Evolutionary conservation across 345 rosid genomes (phyloP).

Genomic region (Ceriops zippeliana): DNA sequence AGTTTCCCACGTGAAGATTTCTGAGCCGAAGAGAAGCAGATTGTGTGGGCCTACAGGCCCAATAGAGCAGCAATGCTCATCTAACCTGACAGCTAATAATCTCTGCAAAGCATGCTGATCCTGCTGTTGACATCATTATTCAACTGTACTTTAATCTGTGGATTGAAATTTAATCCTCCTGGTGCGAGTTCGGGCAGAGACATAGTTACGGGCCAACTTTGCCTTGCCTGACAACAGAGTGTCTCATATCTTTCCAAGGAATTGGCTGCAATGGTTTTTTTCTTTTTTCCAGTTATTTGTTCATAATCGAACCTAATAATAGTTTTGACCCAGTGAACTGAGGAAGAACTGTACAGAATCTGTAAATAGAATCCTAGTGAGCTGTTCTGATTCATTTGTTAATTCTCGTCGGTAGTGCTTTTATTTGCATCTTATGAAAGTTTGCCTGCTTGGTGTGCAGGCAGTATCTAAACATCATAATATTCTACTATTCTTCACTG

Average conservation of each 20-base stretch:
- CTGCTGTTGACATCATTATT: constrained; percentile 35
- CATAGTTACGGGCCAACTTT: not conserved
- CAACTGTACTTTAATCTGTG: constrained; percentile 33
- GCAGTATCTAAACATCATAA: not conserved
- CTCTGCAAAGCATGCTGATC: constrained; percentile 87
- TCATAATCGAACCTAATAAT: constrained; percentile 23
- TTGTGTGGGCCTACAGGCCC: constrained; percentile 69
- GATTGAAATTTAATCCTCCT: constrained; percentile 13
- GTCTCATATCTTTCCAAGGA: constrained; percentile 9
- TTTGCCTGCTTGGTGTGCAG: not conserved
- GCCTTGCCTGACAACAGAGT: constrained; percentile 9
- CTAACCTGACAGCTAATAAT: constrained; percentile 73
- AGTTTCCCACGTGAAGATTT: constrained; percentile 75
- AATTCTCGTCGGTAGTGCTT: not conserved
- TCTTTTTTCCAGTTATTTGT: not conserved
- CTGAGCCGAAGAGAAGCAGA: constrained; percentile 85
- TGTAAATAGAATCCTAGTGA: constrained; percentile 31
- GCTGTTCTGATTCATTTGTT: not conserved
- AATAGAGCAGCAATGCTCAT: constrained; percentile 83
- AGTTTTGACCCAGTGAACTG: constrained; percentile 11
- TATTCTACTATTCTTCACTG: not conserved
- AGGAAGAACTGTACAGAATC: constrained; percentile 34
- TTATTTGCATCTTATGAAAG: not conserved
- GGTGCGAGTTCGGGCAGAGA: constrained; percentile 25
- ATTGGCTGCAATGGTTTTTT: constrained; percentile 5